A percentile compares a stretch with the other conserved stretches of the same genome.
Evolutionary conservation across 345 rosid species (phyloP).

Genomic region (Rhodamnia argentea): DNA sequence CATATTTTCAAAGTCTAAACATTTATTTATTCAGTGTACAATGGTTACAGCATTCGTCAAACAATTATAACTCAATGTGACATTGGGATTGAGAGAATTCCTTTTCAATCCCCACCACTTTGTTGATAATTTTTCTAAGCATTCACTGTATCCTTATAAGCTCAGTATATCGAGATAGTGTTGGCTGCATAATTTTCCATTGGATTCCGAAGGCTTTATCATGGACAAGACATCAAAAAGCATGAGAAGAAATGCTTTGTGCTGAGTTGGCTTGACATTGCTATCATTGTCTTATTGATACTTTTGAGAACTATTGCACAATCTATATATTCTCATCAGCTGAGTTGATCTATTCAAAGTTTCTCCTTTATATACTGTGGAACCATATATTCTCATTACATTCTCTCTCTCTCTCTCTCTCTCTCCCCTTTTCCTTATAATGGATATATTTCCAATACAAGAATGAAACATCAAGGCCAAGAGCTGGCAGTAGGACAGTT

Average conservation of each 20-base stretch:
- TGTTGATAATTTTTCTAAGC: not conserved
- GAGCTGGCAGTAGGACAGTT: not conserved
- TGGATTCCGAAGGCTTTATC: not conserved
- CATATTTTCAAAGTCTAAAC: not conserved
- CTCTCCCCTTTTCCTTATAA: not conserved
- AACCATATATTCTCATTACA: not conserved
- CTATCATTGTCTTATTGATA: not conserved
- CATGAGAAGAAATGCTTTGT: not conserved
- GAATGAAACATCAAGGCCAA: not conserved
- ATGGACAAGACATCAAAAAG: not conserved
- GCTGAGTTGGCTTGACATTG: not conserved
- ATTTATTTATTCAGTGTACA: not conserved
- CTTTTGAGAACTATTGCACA: not conserved
- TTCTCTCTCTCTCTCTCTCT: not conserved
- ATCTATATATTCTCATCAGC: not conserved
- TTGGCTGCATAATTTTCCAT: not conserved
- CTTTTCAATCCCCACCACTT: not conserved
- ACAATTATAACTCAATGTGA: not conserved
- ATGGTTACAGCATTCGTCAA: not conserved
- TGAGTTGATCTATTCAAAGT: not conserved
- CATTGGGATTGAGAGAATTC: not conserved
- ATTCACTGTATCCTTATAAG: not conserved
- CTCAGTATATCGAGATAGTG: not conserved
- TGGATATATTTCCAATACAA: not conserved
- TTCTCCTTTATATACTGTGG: not conserved